Evolutionary conservation across 164 flowering plant species (phyloP).

Genomic region (Litsea cubeba): DNA sequence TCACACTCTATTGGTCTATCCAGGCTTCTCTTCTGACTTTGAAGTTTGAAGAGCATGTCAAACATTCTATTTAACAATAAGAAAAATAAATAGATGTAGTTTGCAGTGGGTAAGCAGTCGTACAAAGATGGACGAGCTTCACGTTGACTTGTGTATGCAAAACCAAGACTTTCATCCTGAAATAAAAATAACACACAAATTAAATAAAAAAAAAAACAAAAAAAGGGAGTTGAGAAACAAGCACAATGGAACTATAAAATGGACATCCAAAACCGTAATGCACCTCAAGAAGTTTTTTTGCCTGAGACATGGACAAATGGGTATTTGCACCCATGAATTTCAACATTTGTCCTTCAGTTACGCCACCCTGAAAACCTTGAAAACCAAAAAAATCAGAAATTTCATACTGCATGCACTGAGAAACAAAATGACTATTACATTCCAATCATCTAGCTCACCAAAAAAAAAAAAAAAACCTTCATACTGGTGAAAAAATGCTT

Average conservation of each 20-base stretch:
- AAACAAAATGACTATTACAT: background rate
- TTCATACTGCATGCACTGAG: background rate
- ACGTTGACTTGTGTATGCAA: constrained; percentile 90
- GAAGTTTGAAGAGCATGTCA: background rate
- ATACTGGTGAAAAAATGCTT: background rate
- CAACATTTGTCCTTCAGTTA: constrained; percentile 97
- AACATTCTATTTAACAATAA: background rate
- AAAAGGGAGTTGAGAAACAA: background rate
- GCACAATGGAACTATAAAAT: background rate
- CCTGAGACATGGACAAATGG: constrained; percentile 57
- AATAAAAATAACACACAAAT: constrained; percentile 6
- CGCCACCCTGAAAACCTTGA: constrained; percentile 73
- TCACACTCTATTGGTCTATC: too few species aligned
- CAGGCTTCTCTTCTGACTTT: too few species aligned
- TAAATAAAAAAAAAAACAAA: background rate
- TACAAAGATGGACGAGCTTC: constrained; percentile 97
- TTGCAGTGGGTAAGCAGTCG: constrained; percentile 19
- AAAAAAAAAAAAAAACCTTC: background rate
- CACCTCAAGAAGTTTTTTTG: constrained; percentile 90
- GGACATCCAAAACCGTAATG: background rate
- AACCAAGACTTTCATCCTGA: constrained; percentile 88
- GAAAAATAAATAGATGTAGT: background rate
- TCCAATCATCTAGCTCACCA: background rate
- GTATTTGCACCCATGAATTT: constrained; percentile 96
- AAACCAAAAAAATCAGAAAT: constrained; percentile 19